Percentiles rank a stretch among this genome's conserved stretches.
Evolutionary conservation across 441 rosid species (phyloP).

Genomic region (Breynia disticha): DNA sequence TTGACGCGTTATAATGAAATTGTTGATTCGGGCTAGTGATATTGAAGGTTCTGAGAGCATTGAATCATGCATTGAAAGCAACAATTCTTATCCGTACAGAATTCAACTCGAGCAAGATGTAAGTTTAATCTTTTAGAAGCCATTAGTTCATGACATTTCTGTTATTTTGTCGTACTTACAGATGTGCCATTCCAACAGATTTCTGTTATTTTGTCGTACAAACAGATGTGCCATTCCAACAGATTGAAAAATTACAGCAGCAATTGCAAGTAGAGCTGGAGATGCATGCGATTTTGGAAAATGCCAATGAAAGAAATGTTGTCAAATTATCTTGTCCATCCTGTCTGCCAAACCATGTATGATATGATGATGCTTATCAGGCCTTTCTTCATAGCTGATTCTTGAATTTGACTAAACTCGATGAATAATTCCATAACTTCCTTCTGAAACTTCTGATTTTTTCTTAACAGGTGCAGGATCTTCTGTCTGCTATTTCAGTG

Average conservation of each 20-base stretch:
- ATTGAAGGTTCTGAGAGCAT: slow-evolving; percentile 23
- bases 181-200: too few species aligned
- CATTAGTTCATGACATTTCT: slow-evolving; percentile 1
- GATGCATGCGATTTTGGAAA: slow-evolving; percentile 44
- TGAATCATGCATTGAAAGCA: slow-evolving; percentile 26
- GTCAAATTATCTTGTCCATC: slow-evolving; percentile 36
- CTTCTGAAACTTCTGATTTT: not conserved
- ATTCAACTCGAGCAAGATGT: slow-evolving; percentile 75
- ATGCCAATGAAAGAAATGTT: slow-evolving; percentile 46
- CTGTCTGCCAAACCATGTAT: slow-evolving; percentile 51
- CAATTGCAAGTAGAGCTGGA: slow-evolving; percentile 58
- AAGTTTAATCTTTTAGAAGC: slow-evolving; percentile 22
- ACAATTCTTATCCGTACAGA: slow-evolving; percentile 37
- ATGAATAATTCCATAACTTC: too few species aligned
- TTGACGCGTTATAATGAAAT: not conserved
- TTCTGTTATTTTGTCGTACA: slow-evolving; percentile 1
- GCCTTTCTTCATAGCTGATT: too few species aligned
- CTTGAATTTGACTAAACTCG: too few species aligned
- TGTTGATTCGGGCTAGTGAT: slow-evolving; percentile 33
- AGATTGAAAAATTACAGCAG: slow-evolving; percentile 55
- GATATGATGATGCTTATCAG: slow-evolving; percentile 3
- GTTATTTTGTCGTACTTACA: not conserved
- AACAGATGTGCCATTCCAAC: slow-evolving; percentile 19
- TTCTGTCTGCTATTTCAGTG: slow-evolving; percentile 53
- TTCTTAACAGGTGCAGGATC: slow-evolving; percentile 49